These are phyloP conservation scores for Ascomycota sp. DNA, from an alignment of 2,329 filamentous ascomycete genomes.

Conservation along the genomic window DNA sequence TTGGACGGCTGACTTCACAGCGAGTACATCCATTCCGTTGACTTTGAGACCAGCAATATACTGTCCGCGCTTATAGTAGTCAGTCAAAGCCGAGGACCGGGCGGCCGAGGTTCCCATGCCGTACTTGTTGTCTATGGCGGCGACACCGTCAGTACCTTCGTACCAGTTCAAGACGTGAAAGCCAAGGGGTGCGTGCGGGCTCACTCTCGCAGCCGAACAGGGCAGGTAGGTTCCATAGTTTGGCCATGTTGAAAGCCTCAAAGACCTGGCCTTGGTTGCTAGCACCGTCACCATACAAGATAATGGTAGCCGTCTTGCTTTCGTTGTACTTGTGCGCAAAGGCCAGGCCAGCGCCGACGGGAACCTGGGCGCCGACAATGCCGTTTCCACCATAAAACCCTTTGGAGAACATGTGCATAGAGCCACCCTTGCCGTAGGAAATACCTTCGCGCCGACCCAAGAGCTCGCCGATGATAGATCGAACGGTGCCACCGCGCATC, in stretches of 20 bases:
- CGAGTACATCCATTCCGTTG: slow-evolving; percentile 98
- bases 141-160: slow-evolving; percentile 3
- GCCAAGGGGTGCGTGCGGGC: slow-evolving; percentile 14
- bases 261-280: slow-evolving; percentile 99
- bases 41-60: slow-evolving; percentile 99
- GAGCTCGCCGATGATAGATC: slow-evolving; percentile 88
- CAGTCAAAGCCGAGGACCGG: slow-evolving; percentile 85
- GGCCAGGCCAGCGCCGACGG: slow-evolving; percentile 85
- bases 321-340: slow-evolving; percentile 92
- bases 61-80: slow-evolving; percentile 99
- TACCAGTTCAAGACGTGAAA: background rate
- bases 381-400: slow-evolving; percentile 98
- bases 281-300: slow-evolving; percentile 93
- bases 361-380: slow-evolving; percentile 96
- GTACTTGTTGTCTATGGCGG: slow-evolving; percentile 82
- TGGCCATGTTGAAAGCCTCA: slow-evolving; percentile 99
- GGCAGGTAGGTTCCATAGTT: slow-evolving; percentile 90
- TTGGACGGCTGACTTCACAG: slow-evolving; percentile 87
- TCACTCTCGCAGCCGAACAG: slow-evolving; percentile 96
- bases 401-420: slow-evolving; percentile 99
- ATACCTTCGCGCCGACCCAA: slow-evolving; percentile 91
- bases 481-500: slow-evolving; percentile 82
- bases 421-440: slow-evolving; percentile 95
- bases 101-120: slow-evolving; percentile 96
- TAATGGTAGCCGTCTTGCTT: slow-evolving; percentile 68